phyloP scores from a whole-genome alignment of 495 filamentous ascomycete genomes.

The Neurospora sp. region DNA sequence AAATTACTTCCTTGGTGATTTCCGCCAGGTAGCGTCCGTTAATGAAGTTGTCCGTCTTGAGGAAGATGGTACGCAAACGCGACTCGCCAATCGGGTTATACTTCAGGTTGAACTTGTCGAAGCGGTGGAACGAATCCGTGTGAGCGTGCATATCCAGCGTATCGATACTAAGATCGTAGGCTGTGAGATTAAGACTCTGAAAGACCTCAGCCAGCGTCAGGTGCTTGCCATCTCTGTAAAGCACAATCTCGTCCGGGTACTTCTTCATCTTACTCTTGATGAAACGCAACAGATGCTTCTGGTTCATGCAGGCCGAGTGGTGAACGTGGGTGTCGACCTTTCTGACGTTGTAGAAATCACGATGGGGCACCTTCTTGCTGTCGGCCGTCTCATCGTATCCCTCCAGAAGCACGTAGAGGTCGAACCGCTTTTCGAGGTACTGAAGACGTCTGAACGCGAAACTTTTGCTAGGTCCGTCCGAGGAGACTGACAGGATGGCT shows the following conservation, averaged over 20 bases:
- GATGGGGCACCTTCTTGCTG: slow-evolving; percentile 91
- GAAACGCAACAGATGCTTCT: slow-evolving; percentile 94
- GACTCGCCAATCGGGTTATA: slow-evolving; percentile 98
- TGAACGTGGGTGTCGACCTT: slow-evolving; percentile 99
- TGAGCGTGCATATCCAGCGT: slow-evolving; percentile 99
- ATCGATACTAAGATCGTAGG: slow-evolving; percentile 96
- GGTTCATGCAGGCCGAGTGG: slow-evolving; percentile 99
- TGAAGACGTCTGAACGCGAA: slow-evolving; percentile 91
- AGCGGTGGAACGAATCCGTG: slow-evolving; percentile 95
- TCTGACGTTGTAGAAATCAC: slow-evolving; percentile 97
- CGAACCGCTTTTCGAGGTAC: slow-evolving; percentile 93
- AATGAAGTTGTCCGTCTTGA: slow-evolving; percentile 98
- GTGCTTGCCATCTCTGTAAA: slow-evolving; percentile 87
- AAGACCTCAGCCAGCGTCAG: slow-evolving; percentile 89
- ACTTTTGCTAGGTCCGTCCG: slow-evolving; percentile 91
- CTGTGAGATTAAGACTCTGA: slow-evolving; percentile 91
- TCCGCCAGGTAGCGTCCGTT: slow-evolving; percentile 92
- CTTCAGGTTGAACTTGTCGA: slow-evolving; percentile 99
- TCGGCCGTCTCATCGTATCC: slow-evolving; percentile 97
- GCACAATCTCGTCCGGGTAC: slow-evolving; percentile 82
- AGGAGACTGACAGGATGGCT: slow-evolving; percentile 68
- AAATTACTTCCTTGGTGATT: slow-evolving; percentile 94
- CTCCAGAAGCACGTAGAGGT: slow-evolving; percentile 82
- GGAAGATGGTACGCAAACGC: slow-evolving; percentile 84
- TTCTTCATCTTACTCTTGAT: slow-evolving; percentile 99